Evolutionary conservation across 352 stramenopile species (phyloP), one percentile per base, ranked within the genome.

Genomic region (Phytophthora cryptogea): DNA sequence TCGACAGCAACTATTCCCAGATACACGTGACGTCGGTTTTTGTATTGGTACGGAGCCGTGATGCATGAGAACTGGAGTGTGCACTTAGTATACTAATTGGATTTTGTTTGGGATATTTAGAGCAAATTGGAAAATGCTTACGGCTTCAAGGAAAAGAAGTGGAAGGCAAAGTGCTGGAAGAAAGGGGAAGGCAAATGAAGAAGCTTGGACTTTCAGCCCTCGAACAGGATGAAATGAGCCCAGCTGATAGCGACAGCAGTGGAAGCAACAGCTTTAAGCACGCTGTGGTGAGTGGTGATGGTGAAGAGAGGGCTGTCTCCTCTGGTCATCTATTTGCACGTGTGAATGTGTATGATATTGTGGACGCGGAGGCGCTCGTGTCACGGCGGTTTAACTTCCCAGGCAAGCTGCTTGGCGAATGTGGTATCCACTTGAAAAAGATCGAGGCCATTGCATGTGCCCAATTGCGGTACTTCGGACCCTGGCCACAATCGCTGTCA

Each of bases 91-190:
- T 41, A 41, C 14, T 41, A 10, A 41, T 41, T 41, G 1, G 4
- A 8, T 3, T 20, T 23, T 41, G 4, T 41, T 20, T 20, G 39
- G 13, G 37, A n/a, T 14, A 42, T 31, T 7, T 49, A 92, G 84
- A 94, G 30, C 83, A 92, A 90, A 91, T 94, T 28, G 85, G 85
- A 36, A 89, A 90, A 31, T 92, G 82, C 23, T 71, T 89, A 54
- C 61, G 68, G 2, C 61, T 84, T 0, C 61, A 87, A 63, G 83
- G 83, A 17, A 62, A 82, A 1, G 68, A 87, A 58, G 80, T 88
- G n/a, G 80, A 90, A 51, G 83, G 85, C 14, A 71, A 72, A 31
- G 36, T 55, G 8, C 28, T 87, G 16, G 78, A 90, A 60, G 71
- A 76, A 16, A 63, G 83, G 54, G 80, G 80, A 2, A 66, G 74